Conservation (phyloP, 1,284 basidiomycete species). For the Anthracocystis panici-leucophaei region DNA sequence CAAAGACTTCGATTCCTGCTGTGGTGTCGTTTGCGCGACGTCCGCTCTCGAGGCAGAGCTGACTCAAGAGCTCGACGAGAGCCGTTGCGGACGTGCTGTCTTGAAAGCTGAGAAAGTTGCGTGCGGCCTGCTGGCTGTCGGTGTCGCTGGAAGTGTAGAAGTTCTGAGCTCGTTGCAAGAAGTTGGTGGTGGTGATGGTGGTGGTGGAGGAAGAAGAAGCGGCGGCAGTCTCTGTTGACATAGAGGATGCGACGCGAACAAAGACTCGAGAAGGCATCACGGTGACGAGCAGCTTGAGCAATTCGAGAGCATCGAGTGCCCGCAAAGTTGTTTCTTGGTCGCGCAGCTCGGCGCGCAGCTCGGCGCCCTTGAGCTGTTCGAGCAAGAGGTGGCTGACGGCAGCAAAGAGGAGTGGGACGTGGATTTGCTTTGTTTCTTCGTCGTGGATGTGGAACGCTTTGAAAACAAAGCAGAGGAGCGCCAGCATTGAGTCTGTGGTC, state of each 20-base stretch:
- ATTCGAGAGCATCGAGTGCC: conserved; percentile 40
- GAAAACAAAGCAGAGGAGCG: conserved; percentile 76
- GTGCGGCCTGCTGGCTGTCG: conserved; percentile 47
- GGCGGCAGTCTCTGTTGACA: background rate
- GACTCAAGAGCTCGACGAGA: conserved; percentile 31
- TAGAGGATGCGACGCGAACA: conserved; percentile 24
- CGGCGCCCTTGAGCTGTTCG: conserved; percentile 2
- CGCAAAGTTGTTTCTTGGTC: background rate
- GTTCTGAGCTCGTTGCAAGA: conserved; percentile 32
- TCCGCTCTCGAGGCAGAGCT: conserved; percentile 26
- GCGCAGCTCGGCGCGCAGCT: background rate
- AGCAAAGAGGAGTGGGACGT: conserved; percentile 75
- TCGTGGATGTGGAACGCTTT: conserved; percentile 80
- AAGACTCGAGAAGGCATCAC: conserved; percentile 58
- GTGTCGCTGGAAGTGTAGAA: conserved; percentile 51
- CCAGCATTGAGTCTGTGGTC: conserved; percentile 44
- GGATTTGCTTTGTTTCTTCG: conserved; percentile 82
- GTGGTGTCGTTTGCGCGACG: background rate
- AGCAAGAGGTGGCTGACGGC: conserved; percentile 39
- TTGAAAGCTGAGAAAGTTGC: conserved; percentile 46
- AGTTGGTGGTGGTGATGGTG: conserved; percentile 28
- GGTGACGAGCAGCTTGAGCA: conserved; percentile 52
- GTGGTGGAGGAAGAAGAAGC: background rate
- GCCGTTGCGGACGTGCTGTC: conserved; percentile 26
- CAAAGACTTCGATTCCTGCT: conserved; percentile 25